phyloP scores from a whole-genome alignment of 345 rosid genomes.

The Citrus sinensis region DVS_A1.0 CM039166.1:16756501-16757000 shows the following conservation, averaged over 20 bases:
- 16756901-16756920: neutral
- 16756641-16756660: neutral
- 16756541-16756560: neutral
- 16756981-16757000: neutral
- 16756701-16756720: neutral
- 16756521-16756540: neutral
- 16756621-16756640: neutral
- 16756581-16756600: neutral
- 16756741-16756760: neutral
- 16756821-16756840: slow-evolving; percentile 13
- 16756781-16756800: neutral
- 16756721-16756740: neutral
- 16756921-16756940: slow-evolving; percentile 12
- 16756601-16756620: neutral
- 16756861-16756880: slow-evolving; percentile 2
- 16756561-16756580: neutral
- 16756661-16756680: neutral
- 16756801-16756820: neutral
- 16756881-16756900: neutral
- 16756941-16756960: slow-evolving; percentile 34
- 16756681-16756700: neutral
- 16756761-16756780: neutral
- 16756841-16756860: slow-evolving; percentile 21
- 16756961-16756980: slow-evolving; percentile 33
- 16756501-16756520: neutral